Percentiles rank a stretch among this genome's conserved stretches.
Evolutionary conservation across 495 filamentous ascomycete species (phyloP).

Genomic region (Daldinia concentrica): DNA sequence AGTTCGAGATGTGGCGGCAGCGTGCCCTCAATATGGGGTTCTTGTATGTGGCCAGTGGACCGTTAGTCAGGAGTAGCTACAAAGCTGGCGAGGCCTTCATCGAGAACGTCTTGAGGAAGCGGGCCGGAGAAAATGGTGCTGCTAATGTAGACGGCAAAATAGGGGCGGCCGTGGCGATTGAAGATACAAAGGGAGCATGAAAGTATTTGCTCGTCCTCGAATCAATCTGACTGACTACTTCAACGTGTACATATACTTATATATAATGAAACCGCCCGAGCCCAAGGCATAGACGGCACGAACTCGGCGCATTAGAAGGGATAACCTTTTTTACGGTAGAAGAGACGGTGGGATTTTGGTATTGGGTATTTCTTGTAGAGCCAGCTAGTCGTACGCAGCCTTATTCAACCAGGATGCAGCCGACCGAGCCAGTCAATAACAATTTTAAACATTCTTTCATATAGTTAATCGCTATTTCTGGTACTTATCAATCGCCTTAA

Average conservation of each 20-base stretch:
- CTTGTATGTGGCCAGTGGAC: slow-evolving; percentile 93
- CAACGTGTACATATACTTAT: slow-evolving; percentile 31
- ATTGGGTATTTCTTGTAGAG: slow-evolving; percentile 3
- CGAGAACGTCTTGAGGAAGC: slow-evolving; percentile 95
- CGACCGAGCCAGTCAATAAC: slow-evolving; percentile 5
- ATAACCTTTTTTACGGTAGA: neutral
- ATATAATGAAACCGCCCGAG: slow-evolving; percentile 2
- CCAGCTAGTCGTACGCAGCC: slow-evolving; percentile 9
- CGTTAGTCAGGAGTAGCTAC: slow-evolving; percentile 91
- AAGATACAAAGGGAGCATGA: slow-evolving; percentile 28
- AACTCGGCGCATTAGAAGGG: slow-evolving; percentile 29
- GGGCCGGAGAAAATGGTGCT: slow-evolving; percentile 59
- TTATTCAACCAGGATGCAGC: slow-evolving; percentile 27
- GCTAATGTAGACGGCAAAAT: slow-evolving; percentile 28
- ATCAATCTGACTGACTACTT: slow-evolving; percentile 1
- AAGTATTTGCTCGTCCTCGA: neutral
- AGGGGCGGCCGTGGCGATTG: slow-evolving; percentile 36
- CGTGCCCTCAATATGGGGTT: slow-evolving; percentile 95
- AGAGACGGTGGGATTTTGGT: neutral
- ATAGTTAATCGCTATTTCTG: neutral
- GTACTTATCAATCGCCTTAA: neutral
- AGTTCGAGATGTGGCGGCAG: slow-evolving; percentile 90
- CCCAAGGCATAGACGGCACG: slow-evolving; percentile 7
- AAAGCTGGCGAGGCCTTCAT: slow-evolving; percentile 99
- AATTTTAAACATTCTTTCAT: neutral